Evolutionary conservation across 1,284 basidiomycete species (phyloP), one percentile per base, ranked within the genome.

Genomic region (Austroboletus niveus): DNA sequence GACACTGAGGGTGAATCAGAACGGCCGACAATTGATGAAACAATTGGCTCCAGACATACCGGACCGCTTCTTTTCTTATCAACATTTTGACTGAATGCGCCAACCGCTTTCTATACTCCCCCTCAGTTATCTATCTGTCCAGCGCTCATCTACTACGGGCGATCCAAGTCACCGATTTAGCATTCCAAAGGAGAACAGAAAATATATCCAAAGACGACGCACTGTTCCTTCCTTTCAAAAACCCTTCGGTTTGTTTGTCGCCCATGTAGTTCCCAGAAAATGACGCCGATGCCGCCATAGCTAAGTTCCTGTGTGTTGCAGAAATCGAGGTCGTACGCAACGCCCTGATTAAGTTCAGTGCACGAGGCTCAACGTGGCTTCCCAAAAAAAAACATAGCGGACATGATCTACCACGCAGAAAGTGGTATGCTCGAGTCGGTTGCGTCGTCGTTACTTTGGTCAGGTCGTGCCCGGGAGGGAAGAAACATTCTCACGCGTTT

Each of bases 281-380:
- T 75, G 44, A 94, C 91, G 61, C 97, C 93, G 57, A 92, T 94
- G 22, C 95, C 95, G 29, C 81, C 85, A 73, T 97, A 94, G 40
- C 79, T 82, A 29, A 80, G 64, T 7, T 92, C 92, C 96, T 96
- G 98, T 1, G 94, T 84, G 70, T 99, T 99, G 72, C 95, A 98
- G 72, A 95, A 98, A 74, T 96, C 90, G 60, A 86, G 74, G 12
- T 81, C 79, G 49, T 78, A 74, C 8, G 42, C 29, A 29, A 29
- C 8, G 27, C 4, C 27, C 27, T 29, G 27, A 29, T 6, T 1
- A 29, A 29, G 27, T 29, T 1, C 4, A 29, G 27, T 6, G 27
- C 27, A 1, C 5, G 27, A 29, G 27, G 27, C 27, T 29, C 27
- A 5, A 24, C 1, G 17, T 17, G 2, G 22, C 22, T 24, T 24